Evolutionary conservation across 2,329 filamentous ascomycete genomes (phyloP).

Genomic region (Fusarium devonianum): DNA sequence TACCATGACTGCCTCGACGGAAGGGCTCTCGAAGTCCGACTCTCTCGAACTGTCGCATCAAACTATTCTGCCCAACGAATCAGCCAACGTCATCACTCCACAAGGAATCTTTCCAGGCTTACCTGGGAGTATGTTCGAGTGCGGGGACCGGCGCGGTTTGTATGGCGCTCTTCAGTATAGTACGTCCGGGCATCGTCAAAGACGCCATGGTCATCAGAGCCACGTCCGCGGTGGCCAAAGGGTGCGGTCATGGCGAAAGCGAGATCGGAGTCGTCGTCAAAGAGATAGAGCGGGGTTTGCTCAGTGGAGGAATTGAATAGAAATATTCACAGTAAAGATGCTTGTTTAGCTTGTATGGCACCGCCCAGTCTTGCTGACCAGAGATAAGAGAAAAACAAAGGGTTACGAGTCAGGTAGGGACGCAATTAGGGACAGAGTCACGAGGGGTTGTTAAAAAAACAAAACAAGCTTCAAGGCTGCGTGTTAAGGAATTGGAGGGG

Average conservation of each 20-base stretch:
- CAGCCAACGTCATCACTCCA: conserved; percentile 32
- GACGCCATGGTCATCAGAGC: conserved; percentile 58
- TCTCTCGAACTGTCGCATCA: conserved; percentile 61
- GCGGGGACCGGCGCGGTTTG: conserved; percentile 57
- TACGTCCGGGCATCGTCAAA: conserved; percentile 67
- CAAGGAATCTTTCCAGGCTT: conserved; percentile 16
- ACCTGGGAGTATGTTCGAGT: conserved; percentile 66
- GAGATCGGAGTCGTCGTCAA: conserved; percentile 10
- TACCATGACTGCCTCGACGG: conserved; percentile 66
- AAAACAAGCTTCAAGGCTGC: conserved; percentile 19
- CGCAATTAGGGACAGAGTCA: conserved; percentile 24
- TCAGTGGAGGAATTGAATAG: conserved; percentile 2
- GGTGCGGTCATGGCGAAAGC: conserved; percentile 40
- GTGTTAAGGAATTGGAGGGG: conserved; percentile 26
- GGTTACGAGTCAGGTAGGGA: conserved; percentile 16
- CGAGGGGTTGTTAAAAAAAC: conserved; percentile 26
- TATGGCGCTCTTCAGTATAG: conserved; percentile 63
- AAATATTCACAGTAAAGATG: conserved; percentile 1
- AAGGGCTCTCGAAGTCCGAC: conserved; percentile 62
- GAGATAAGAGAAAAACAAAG: conserved; percentile 12
- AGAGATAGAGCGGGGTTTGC: conserved; percentile 13
- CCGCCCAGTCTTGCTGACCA: conserved; percentile 19
- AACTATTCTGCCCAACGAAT: conserved; percentile 55
- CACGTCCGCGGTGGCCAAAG: conserved; percentile 42
- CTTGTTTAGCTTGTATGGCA: conserved; percentile 11